Percentiles rank a stretch among this genome's conserved stretches.
These are phyloP conservation scores for Solioccasus polychromus DNA, from an alignment of 768 basidiomycete species.

Conservation along the genomic window DNA sequence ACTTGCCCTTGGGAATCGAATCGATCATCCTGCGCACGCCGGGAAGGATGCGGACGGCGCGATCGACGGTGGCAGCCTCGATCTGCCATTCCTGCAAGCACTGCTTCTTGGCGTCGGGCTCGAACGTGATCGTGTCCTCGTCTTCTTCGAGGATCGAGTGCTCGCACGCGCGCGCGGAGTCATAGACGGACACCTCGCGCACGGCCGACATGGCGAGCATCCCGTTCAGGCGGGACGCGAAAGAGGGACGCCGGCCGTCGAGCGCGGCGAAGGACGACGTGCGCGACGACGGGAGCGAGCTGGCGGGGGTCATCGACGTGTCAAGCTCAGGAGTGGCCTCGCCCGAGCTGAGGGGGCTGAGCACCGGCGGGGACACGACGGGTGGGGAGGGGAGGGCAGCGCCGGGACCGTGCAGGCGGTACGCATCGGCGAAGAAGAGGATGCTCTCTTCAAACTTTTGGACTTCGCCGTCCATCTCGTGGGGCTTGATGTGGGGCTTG, in stretches of 20 bases:
- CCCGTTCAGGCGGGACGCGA: slow-evolving; percentile 40
- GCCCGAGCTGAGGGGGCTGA: slow-evolving; percentile 30
- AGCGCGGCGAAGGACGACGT: slow-evolving; percentile 37
- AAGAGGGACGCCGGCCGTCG: slow-evolving; percentile 44
- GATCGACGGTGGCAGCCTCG: slow-evolving; percentile 55
- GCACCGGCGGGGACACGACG: neutral
- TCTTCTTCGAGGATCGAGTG: slow-evolving; percentile 35
- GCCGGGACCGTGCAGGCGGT: slow-evolving; percentile 41
- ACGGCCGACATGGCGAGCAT: slow-evolving; percentile 38
- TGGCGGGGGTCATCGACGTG: slow-evolving; percentile 33
- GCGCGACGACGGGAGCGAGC: slow-evolving; percentile 43
- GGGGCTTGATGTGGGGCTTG: slow-evolving; percentile 51
- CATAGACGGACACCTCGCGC: slow-evolving; percentile 26
- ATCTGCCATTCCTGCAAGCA: slow-evolving; percentile 49
- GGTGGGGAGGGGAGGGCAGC: slow-evolving; percentile 27
- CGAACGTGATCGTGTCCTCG: slow-evolving; percentile 30
- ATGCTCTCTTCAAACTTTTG: slow-evolving; percentile 63
- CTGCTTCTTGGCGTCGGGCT: slow-evolving; percentile 29
- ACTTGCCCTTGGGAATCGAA: slow-evolving; percentile 62
- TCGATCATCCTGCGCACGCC: slow-evolving; percentile 65
- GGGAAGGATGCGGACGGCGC: slow-evolving; percentile 67
- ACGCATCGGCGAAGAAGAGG: slow-evolving; percentile 65
- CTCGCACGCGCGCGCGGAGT: slow-evolving; percentile 22
- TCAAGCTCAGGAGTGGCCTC: slow-evolving; percentile 40
- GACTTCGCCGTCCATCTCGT: slow-evolving; percentile 59